Conservation (phyloP, 2,329 filamentous ascomycete species). For the Hypoxylon sp. region DNA sequence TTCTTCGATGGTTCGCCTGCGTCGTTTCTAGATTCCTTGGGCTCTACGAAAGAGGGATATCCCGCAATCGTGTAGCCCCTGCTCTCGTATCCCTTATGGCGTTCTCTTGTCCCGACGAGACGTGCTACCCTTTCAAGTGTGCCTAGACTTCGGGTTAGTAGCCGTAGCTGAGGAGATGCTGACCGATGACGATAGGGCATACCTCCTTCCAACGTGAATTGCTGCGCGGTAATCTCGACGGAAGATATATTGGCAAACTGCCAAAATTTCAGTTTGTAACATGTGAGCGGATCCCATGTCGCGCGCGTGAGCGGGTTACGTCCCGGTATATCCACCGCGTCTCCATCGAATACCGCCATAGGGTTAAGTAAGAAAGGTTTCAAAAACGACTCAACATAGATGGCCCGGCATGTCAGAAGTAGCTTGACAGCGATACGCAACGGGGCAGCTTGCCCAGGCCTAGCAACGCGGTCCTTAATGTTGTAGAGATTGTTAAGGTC, state of each 20-base stretch:
- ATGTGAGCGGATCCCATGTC: conserved; percentile 11
- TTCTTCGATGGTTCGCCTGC: not conserved
- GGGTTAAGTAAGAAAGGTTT: conserved; percentile 48
- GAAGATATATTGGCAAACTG: conserved; percentile 48
- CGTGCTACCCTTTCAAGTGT: conserved; percentile 45
- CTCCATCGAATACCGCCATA: conserved; percentile 43
- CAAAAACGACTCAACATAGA: conserved; percentile 49
- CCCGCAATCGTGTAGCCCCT: conserved; percentile 32
- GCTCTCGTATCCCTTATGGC: conserved; percentile 41
- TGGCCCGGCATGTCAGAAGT: conserved; percentile 46
- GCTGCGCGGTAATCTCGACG: conserved; percentile 45
- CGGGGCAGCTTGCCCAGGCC: conserved; percentile 46
- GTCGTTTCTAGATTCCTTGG: conserved; percentile 4
- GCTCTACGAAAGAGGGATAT: conserved; percentile 38
- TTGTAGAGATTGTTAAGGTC: conserved; percentile 38
- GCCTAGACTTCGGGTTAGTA: conserved; percentile 27
- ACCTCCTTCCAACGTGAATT: conserved; percentile 47
- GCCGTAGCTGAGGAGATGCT: not conserved
- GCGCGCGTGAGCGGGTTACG: conserved; percentile 36
- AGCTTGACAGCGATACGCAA: conserved; percentile 43
- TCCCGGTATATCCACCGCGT: conserved; percentile 39
- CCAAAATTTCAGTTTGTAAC: conserved; percentile 44
- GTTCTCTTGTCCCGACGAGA: conserved; percentile 41
- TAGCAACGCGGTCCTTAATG: conserved; percentile 30
- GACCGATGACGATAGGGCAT: conserved; percentile 20